Evolutionary conservation across 257 asterid genomes (phyloP).

Genomic region (Penstemon davidsonii): DNA sequence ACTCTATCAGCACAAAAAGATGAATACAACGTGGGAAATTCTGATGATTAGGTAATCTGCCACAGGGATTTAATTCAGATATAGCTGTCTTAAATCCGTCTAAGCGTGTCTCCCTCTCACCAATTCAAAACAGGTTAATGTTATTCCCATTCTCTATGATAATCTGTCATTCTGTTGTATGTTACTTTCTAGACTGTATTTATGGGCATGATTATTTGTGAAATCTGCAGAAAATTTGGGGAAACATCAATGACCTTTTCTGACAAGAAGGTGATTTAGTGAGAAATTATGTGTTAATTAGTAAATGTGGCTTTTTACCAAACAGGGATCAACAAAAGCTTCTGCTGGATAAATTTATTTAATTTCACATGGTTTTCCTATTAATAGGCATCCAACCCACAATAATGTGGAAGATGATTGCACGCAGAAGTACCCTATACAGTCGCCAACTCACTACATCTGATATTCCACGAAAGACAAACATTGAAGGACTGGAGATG

Average conservation of each 20-base stretch:
- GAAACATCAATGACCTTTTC: constrained; percentile 43
- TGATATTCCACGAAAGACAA: constrained; percentile 32
- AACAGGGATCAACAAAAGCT: constrained; percentile 5
- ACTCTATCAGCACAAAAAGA: constrained; percentile 8
- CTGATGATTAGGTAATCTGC: constrained; percentile 7
- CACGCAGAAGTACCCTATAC: constrained; percentile 27
- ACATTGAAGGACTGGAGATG: constrained; percentile 43
- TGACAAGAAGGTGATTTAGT: constrained; percentile 49
- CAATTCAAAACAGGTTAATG: constrained; percentile 53
- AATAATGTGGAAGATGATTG: constrained; percentile 34
- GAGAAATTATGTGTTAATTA: constrained; percentile 14
- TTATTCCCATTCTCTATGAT: constrained; percentile 27
- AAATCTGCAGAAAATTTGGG: constrained; percentile 51
- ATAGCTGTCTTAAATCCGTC: constrained; percentile 45
- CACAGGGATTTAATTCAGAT: constrained; percentile 51
- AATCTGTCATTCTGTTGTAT: constrained; percentile 16
- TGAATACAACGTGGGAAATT: background rate
- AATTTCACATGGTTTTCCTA: constrained; percentile 20
- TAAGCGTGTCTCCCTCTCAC: constrained; percentile 57
- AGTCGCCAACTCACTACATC: constrained; percentile 33
- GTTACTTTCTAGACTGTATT: constrained; percentile 3
- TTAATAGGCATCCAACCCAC: constrained; percentile 41
- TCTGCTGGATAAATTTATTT: background rate
- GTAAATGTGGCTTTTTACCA: constrained; percentile 20
- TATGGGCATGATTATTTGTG: constrained; percentile 24